Base-by-base conservation (phyloP, 495 filamentous ascomycete species). In the Talaromyces stipitatus region DNA sequence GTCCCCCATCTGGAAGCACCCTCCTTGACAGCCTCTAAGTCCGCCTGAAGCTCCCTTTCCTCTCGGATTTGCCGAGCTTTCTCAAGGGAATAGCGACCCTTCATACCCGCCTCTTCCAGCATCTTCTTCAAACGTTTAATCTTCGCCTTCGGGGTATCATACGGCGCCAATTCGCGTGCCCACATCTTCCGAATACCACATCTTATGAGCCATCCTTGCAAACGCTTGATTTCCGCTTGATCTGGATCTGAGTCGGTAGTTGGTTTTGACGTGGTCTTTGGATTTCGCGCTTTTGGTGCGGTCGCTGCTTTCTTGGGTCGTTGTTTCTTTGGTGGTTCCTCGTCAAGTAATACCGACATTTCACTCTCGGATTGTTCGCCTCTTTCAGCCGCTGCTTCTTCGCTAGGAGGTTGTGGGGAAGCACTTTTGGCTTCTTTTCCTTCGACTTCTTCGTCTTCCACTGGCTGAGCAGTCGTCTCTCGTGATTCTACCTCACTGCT, bases 161-260 rank as follows among this genome's bases (percentile, higher is more conserved):
- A 87, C 60, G 89, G 86, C 57, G 79, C 78, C 51, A 98, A 79
- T 71, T 96, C 90, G 56, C 85, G 82, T 33, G 76, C 77, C 94
- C 95, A 98, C 60, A 97, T 81, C 66, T 97, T 97, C 29, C 90
- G 88, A 48, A 98, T 84, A 18, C 94, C 94, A 64, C 94, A 98
- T 73, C 96, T 97, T 41, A 88, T 63, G 27, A 98, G 78, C 71
- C 91, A 90, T 20, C 82, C 81, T 71, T 98, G 94, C 14, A 98
- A 78, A n/a, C 83, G 84, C 68, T 92, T 97, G 69, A 97, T 90
- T 70, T 94, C 87, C 8, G 79, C 82, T 38, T 92, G 85, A 57
- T 90, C 81, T 0, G 87, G 81, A 32, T 85, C 80, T 6, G 76
- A 62, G 9, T 86, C 82, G 54, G 79, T 64, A 24, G 69, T 69